Conservation (phyloP, 208 protist genomes). For the Phytomonas serpens region DNA sequence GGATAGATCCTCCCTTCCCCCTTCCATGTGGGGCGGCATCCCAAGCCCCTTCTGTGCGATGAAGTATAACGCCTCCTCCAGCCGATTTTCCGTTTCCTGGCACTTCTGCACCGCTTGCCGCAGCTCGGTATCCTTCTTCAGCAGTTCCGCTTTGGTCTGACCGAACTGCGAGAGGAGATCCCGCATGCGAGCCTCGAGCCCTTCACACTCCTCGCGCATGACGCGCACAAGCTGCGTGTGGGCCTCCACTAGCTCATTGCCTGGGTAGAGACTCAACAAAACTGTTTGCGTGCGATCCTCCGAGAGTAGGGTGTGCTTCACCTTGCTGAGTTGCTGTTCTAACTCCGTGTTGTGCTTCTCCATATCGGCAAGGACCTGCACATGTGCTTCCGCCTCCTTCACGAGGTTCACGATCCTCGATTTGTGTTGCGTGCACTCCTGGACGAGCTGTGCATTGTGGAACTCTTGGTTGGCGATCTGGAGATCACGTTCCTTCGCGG, state of each 20-base stretch:
- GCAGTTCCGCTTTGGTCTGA: slow-evolving; percentile 16
- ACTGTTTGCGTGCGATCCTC: not conserved
- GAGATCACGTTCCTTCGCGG: not conserved
- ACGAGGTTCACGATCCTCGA: not conserved
- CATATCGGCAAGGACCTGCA: not conserved
- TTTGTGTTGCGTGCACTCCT: not conserved
- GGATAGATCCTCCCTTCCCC: not conserved
- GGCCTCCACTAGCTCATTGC: not conserved
- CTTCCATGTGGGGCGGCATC: not conserved
- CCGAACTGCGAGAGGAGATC: slow-evolving; percentile 18
- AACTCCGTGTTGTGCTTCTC: not conserved
- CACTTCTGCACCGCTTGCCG: slow-evolving; percentile 32
- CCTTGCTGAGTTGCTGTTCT: not conserved
- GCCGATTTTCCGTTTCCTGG: slow-evolving; percentile 36
- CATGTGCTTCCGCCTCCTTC: not conserved
- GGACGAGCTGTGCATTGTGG: slow-evolving; percentile 11
- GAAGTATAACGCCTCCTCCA: slow-evolving; percentile 20
- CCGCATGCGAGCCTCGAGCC: slow-evolving; percentile 17
- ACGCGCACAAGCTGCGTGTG: slow-evolving; percentile 17
- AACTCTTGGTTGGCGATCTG: slow-evolving; percentile 9
- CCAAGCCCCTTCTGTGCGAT: slow-evolving; percentile 14
- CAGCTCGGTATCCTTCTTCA: slow-evolving; percentile 12
- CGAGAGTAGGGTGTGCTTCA: not conserved
- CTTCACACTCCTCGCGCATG: slow-evolving; percentile 9
- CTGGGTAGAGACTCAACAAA: not conserved